phyloP scores from a whole-genome alignment of 1,139 yeast species.

The Suhomyces bribrorum region DNA sequence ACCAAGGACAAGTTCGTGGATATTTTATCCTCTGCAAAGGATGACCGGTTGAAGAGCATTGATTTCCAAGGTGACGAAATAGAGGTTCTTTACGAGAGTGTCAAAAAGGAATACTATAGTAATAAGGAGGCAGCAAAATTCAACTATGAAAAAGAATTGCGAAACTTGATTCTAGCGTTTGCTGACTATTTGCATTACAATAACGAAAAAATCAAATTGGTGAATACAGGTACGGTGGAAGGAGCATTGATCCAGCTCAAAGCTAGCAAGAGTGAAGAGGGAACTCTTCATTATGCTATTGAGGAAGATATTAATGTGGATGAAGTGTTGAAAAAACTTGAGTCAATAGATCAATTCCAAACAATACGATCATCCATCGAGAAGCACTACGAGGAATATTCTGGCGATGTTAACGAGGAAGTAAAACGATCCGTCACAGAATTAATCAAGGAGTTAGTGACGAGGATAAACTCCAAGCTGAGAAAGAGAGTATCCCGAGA shows the following conservation, averaged over 20 bases:
- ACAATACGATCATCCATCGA: constrained; percentile 5
- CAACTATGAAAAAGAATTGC: constrained; percentile 15
- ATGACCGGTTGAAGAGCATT: constrained; percentile 30
- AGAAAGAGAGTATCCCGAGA: constrained; percentile 13
- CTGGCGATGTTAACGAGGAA: not conserved
- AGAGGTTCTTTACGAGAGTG: constrained; percentile 26
- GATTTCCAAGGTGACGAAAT: constrained; percentile 24
- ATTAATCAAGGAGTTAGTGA: constrained; percentile 8
- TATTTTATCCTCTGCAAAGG: constrained; percentile 22
- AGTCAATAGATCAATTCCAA: constrained; percentile 7
- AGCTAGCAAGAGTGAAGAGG: constrained; percentile 6
- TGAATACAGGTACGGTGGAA: constrained; percentile 5
- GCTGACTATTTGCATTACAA: constrained; percentile 23
- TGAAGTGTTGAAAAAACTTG: constrained; percentile 4
- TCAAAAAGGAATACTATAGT: constrained; percentile 26
- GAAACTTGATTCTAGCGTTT: constrained; percentile 15
- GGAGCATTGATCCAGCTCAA: constrained; percentile 1
- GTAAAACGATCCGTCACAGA: not conserved
- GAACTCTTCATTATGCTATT: not conserved
- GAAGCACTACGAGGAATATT: constrained; percentile 1
- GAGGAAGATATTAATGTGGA: not conserved
- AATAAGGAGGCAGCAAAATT: constrained; percentile 17
- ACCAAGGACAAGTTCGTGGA: constrained; percentile 24
- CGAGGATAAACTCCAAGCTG: constrained; percentile 7
- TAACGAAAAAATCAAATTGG: constrained; percentile 13